Evolutionary conservation across 2,329 filamentous ascomycete genomes (phyloP), one percentile per base, ranked within the genome.

Genomic region (Aspergillus sojae): DNA sequence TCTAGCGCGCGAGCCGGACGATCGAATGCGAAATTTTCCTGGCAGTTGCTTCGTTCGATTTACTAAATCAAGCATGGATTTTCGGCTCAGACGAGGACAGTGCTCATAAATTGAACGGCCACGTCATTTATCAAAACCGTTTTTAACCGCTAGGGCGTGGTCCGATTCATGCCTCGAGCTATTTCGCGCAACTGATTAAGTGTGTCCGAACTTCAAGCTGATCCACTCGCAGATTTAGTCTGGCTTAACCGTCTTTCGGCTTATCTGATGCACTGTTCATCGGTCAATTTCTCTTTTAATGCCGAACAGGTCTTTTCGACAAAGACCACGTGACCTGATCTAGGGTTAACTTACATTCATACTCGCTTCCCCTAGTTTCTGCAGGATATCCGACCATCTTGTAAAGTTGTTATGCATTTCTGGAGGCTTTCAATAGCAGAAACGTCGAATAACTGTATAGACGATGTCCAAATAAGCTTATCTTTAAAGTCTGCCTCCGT

Each of bases 391-490:
- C 9, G n/a, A 30, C 46, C 10, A 30, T 21, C 28, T 21, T 16
- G 53, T 48, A 28, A 26, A 16, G 32, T 32, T 14, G 39, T n/a
- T 36, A 19, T 28, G 6, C 34, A 39, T 10, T 36, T 26, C 14
- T 39, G 52, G 26, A 39, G 32, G 14, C 4, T 7, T 14, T 16
- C n/a, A 16, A 41, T 23, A 5, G 23, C 32, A 4, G n/a, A 9
- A 5, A 7, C 12, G 11, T 19, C 52, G 28, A 23, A 48, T 41
- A 57, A 12, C 10, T 46, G 34, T 34, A 36, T 36, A 14, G 30
- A 12, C 6, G 46, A 62, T 48, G 62, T 66, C 32, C 23, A 68
- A 57, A 62, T 69, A 69, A 69, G 67, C 67, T 69, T 69, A 69
- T 65, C 62, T 65, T 63, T 62, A 55, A 67, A 59, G 54, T 21